Base-by-base conservation (phyloP, 2,329 filamentous ascomycete species). In the Sporothrix euskadiensis region DNA sequence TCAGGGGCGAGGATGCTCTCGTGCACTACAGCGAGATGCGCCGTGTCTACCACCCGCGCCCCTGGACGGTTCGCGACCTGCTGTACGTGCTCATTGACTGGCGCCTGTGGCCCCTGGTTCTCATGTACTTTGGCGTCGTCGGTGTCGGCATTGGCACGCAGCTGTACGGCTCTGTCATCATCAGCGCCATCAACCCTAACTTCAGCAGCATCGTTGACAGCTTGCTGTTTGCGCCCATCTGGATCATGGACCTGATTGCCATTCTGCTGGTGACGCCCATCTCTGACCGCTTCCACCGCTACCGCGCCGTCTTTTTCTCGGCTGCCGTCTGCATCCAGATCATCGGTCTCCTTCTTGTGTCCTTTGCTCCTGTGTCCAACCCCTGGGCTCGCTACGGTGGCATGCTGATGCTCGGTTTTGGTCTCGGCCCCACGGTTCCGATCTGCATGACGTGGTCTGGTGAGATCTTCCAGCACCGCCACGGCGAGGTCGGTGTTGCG, bases 71-170 rank as follows among this genome's bases (percentile, higher is more conserved):
- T 75, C 88, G 84, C 71, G 93, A 97, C 77, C 84, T 97, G 0
- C 83, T 84, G 32, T 83, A 84, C 32, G 92, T 97, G 1, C 83
- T 97, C 41, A 85, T 92, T 49, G 94, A 97, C 81, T 97, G 94
- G 94, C 89, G 94, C 2, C 85, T 97, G 22, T 97, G 93, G 92
- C 94, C 94, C 1, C 82, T 97, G 76, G 87, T 91, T 0, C 79
- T 97, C 71, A 97, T 97, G 94, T 97, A 97, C 83, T 97, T 97
- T 83, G 94, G 94, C 26, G 94, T 97, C 3, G 94, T 97, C 0
- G 94, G 94, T 30, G 94, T 97, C 3, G 94, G 94, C 9, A 97
- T 97, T 75, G 94, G 94, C 61, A 94, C 93, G 0, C 94, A 97
- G 82, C 89, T 92, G 65, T 97, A 97, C 79, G 93, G 92, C 44